A percentile compares a stretch with the other conserved stretches of the same genome.
Evolutionary conservation across 2,329 filamentous ascomycete species (phyloP).

Genomic region (Xylariaceae sp.): DNA sequence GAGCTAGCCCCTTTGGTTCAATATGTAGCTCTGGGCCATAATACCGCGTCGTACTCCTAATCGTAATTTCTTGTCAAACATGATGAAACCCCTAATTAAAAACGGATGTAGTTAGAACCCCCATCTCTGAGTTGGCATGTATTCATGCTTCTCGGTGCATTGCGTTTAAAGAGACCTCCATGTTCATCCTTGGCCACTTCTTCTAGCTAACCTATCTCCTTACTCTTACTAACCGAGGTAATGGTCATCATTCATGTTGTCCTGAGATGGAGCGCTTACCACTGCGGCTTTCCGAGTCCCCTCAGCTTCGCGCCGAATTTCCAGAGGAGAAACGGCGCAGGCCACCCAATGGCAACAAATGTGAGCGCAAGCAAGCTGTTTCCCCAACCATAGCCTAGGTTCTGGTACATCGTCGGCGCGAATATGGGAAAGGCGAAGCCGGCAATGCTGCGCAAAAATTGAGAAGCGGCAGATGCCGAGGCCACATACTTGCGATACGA

Average conservation of each 20-base stretch:
- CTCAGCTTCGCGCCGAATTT: constrained; percentile 15
- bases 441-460: constrained; percentile 15
- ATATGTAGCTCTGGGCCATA: too few relatives aligned
- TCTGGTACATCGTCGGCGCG: constrained; percentile 19
- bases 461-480: constrained; percentile 12
- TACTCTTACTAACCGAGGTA: background rate
- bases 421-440: constrained; percentile 20
- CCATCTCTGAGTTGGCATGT: too few relatives aligned
- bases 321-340: constrained; percentile 18
- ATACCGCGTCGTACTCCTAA: too few relatives aligned
- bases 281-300: background rate
- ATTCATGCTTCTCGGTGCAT: too few relatives aligned
- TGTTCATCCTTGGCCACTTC: background rate
- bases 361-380: constrained; percentile 16
- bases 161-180: too few relatives aligned
- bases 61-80: too few relatives aligned
- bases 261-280: background rate
- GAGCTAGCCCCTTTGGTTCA: too few relatives aligned
- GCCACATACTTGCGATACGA: constrained; percentile 38
- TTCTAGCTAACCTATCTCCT: background rate
- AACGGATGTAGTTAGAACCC: too few relatives aligned
- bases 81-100: too few relatives aligned
- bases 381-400: constrained; percentile 15
- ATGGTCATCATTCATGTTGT: background rate
- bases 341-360: constrained; percentile 12